phyloP scores from a whole-genome alignment of 176 grass and related monocot genomes.

The Oryza longistaminata region DNA sequence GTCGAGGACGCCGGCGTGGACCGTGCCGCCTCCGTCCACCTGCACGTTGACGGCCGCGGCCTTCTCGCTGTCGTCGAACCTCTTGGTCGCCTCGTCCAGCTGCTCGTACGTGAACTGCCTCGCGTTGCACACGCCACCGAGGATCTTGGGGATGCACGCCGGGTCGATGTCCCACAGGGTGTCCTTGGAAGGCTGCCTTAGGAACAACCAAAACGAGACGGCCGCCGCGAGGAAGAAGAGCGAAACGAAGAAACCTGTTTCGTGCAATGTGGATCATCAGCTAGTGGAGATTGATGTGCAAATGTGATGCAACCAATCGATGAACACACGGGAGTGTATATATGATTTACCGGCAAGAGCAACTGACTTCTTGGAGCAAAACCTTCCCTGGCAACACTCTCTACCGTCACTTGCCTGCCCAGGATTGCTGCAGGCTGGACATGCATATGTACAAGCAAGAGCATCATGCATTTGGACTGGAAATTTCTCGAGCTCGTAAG shows the following conservation, averaged over 20 bases:
- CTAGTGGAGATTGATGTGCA: neutral
- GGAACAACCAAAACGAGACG: constrained; percentile 64
- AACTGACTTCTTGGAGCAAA: constrained; percentile 71
- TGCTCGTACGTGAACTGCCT: constrained; percentile 87
- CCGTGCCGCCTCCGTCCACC: constrained; percentile 29
- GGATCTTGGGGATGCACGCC: constrained; percentile 81
- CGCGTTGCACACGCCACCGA: constrained; percentile 59
- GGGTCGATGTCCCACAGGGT: constrained; percentile 59
- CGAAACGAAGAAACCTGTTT: constrained; percentile 66
- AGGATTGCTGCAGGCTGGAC: constrained; percentile 52
- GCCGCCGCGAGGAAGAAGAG: constrained; percentile 62
- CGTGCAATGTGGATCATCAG: constrained; percentile 19
- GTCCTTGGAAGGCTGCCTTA: constrained; percentile 70
- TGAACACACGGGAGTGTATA: neutral
- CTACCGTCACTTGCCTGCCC: constrained; percentile 23
- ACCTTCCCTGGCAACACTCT: constrained; percentile 60
- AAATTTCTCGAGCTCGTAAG: neutral
- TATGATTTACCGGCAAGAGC: constrained; percentile 63
- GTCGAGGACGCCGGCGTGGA: constrained; percentile 62
- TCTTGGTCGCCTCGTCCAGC: constrained; percentile 70
- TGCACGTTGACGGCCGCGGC: constrained; percentile 31
- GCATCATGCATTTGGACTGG: neutral
- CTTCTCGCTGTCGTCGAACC: constrained; percentile 54
- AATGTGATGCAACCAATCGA: neutral
- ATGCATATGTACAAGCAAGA: constrained; percentile 1